Conservation (phyloP, 2,329 filamentous ascomycete species). For the Colletotrichum destructivum region DNA sequence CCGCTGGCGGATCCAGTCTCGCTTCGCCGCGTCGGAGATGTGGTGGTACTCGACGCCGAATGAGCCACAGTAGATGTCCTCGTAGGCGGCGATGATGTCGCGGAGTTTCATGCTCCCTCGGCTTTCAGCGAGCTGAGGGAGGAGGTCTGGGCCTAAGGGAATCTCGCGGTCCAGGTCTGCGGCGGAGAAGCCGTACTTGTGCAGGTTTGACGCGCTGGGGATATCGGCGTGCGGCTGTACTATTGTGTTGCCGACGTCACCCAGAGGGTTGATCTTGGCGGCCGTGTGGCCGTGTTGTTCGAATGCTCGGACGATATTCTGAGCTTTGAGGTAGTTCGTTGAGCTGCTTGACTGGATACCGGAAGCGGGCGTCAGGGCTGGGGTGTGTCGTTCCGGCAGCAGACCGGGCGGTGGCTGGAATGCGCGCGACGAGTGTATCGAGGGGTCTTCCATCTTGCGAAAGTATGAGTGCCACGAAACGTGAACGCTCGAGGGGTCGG, state of each 20-base stretch:
- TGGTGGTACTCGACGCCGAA: slow-evolving; percentile 99
- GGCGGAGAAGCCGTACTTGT: slow-evolving; percentile 95
- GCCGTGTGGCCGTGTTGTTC: slow-evolving; percentile 98
- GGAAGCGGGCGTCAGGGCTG: slow-evolving; percentile 75
- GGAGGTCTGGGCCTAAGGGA: slow-evolving; percentile 90
- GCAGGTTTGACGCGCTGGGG: slow-evolving; percentile 91
- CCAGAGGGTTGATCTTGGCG: slow-evolving; percentile 95
- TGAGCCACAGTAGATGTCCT: slow-evolving; percentile 94
- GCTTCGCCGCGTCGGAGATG: slow-evolving; percentile 95
- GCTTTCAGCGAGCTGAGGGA: slow-evolving; percentile 91
- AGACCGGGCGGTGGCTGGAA: slow-evolving; percentile 96
- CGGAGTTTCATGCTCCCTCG: slow-evolving; percentile 97
- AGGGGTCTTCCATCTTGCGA: slow-evolving; percentile 97
- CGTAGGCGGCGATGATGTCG: slow-evolving; percentile 93
- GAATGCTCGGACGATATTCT: slow-evolving; percentile 95
- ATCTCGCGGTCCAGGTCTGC: slow-evolving; percentile 94
- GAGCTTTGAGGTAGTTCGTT: slow-evolving; percentile 96
- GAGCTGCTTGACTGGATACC: slow-evolving; percentile 80
- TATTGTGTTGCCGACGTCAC: slow-evolving; percentile 88
- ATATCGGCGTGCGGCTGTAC: slow-evolving; percentile 80
- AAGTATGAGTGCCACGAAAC: slow-evolving; percentile 99
- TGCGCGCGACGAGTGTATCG: slow-evolving; percentile 96
- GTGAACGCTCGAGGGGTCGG: slow-evolving; percentile 92
- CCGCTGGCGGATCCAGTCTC: slow-evolving; percentile 96
- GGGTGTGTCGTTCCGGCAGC: slow-evolving; percentile 84